Conservation (phyloP, 306 rosid genomes). For the Betula pendula region DNA sequence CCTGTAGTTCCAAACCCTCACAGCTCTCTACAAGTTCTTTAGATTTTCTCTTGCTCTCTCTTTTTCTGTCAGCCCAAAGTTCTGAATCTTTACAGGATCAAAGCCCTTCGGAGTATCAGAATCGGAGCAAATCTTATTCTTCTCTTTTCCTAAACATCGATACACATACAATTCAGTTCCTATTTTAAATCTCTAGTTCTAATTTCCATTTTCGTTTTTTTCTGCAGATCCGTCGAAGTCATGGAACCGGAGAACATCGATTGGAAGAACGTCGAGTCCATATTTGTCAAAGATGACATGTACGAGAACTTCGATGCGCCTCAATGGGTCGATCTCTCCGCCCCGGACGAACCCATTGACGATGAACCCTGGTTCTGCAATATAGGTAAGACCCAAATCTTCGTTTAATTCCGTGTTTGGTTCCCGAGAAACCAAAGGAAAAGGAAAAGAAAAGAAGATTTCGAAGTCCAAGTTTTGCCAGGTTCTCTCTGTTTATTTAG, state of each 20-base stretch:
- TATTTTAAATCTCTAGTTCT: background rate
- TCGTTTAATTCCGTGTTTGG: background rate
- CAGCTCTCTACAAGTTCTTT: background rate
- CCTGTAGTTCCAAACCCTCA: too few relatives aligned
- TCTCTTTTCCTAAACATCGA: background rate
- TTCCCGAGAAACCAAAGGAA: background rate
- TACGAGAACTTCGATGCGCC: slow-evolving; percentile 52
- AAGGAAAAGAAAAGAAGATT: background rate
- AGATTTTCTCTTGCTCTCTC: background rate
- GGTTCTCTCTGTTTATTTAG: background rate
- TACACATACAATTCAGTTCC: background rate
- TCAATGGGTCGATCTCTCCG: slow-evolving; percentile 50
- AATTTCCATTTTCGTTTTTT: background rate
- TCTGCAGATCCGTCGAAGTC: slow-evolving; percentile 17
- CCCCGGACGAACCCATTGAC: slow-evolving; percentile 31
- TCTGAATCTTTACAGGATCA: slow-evolving; percentile 11
- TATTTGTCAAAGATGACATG: slow-evolving; percentile 35
- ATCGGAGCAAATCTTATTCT: slow-evolving; percentile 2
- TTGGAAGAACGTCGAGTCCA: slow-evolving; percentile 48
- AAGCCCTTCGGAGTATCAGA: background rate
- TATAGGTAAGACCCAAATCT: slow-evolving; percentile 24
- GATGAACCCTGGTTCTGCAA: slow-evolving; percentile 54
- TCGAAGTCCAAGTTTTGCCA: background rate
- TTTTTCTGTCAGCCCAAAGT: background rate
- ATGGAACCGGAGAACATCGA: slow-evolving; percentile 60